Evolutionary conservation across 805 yeast genomes (phyloP).

Genomic region (Ogataea ramenticola): DNA sequence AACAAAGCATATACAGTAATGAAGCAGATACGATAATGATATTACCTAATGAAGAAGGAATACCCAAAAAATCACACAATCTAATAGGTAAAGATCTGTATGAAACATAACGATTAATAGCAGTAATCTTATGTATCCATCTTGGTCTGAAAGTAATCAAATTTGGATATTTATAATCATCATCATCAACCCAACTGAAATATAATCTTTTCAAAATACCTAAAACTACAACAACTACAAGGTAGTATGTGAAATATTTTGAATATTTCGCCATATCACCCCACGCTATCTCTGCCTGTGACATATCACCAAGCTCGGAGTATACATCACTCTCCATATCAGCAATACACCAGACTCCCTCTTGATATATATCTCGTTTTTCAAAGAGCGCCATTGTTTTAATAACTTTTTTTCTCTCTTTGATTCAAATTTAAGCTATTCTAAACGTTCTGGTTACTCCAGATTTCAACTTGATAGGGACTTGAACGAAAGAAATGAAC

Average conservation of each 20-base stretch:
- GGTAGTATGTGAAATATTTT: slow-evolving; percentile 32
- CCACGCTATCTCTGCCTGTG: slow-evolving; percentile 24
- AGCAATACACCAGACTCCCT: slow-evolving; percentile 33
- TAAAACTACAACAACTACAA: slow-evolving; percentile 28
- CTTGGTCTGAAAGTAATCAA: neutral
- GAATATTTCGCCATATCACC: slow-evolving; percentile 29
- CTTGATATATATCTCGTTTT: slow-evolving; percentile 11
- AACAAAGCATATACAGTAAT: slow-evolving; percentile 26
- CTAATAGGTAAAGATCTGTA: slow-evolving; percentile 26
- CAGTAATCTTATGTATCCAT: slow-evolving; percentile 16
- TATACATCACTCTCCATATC: slow-evolving; percentile 23
- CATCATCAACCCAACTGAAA: slow-evolving; percentile 14
- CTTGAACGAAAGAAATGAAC: no score
- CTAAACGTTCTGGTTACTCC: no score
- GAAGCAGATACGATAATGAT: slow-evolving; percentile 25
- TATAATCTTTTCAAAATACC: slow-evolving; percentile 24
- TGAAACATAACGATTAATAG: slow-evolving; percentile 23
- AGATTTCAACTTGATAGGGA: no score
- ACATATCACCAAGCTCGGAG: slow-evolving; percentile 11
- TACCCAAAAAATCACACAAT: slow-evolving; percentile 28
- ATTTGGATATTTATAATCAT: slow-evolving; percentile 1
- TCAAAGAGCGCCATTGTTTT: neutral
- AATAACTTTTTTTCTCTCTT: no score
- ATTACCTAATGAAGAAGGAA: slow-evolving; percentile 30
- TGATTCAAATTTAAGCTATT: no score